Conservation (phyloP, 805 yeast species). For the Cyberlindnera americana region DNA sequence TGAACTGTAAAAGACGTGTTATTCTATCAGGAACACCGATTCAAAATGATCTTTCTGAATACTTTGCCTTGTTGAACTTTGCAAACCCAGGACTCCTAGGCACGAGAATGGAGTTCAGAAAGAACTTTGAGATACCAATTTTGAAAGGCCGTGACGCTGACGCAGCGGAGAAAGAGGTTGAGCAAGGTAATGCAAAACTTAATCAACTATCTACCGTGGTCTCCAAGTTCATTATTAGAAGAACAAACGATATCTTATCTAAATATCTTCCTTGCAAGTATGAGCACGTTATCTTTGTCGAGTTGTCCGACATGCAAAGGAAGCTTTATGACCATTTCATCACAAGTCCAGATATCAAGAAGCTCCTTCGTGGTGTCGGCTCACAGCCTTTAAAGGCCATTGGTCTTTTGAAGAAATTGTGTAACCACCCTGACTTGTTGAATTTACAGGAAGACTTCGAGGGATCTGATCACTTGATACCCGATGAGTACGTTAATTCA, state of each 20-base stretch:
- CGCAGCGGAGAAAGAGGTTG: constrained; percentile 76
- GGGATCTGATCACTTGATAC: constrained; percentile 62
- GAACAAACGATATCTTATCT: constrained; percentile 92
- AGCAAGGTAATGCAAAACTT: constrained; percentile 64
- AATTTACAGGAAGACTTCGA: constrained; percentile 74
- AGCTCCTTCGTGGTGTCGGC: constrained; percentile 60
- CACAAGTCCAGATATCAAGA: constrained; percentile 72
- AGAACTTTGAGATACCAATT: constrained; percentile 77
- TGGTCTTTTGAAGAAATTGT: constrained; percentile 81
- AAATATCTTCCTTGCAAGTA: constrained; percentile 94
- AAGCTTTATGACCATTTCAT: constrained; percentile 69
- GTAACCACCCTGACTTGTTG: constrained; percentile 90
- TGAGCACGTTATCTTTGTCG: constrained; percentile 94
- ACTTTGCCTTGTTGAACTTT: constrained; percentile 83
- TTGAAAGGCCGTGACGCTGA: constrained; percentile 85
- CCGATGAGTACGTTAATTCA: constrained; percentile 63
- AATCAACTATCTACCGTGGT: constrained; percentile 71
- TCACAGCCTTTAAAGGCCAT: constrained; percentile 89
- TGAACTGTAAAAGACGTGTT: constrained; percentile 83
- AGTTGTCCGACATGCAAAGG: constrained; percentile 72
- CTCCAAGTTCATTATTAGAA: constrained; percentile 84
- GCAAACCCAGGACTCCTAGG: constrained; percentile 95
- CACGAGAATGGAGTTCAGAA: constrained; percentile 75
- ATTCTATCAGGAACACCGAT: constrained; percentile 96
- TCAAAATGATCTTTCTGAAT: constrained; percentile 92